phyloP scores from a whole-genome alignment of 2,329 filamentous ascomycete genomes.

The Stemphylium beticola region DNA sequence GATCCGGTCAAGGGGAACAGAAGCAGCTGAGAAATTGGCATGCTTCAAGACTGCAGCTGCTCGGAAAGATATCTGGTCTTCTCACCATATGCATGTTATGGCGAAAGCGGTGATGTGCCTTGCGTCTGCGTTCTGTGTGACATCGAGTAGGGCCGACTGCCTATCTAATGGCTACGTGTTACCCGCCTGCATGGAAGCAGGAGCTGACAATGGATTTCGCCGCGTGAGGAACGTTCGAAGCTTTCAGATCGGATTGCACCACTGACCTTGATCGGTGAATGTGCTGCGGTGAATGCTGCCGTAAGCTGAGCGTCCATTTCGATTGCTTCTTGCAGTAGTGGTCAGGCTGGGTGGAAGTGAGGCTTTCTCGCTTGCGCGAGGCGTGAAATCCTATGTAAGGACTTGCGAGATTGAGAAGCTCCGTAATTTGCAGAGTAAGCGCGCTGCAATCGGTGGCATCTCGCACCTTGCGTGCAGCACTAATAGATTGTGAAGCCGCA shows the following conservation, averaged over 20 bases:
- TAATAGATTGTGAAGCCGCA: slow-evolving; percentile 12
- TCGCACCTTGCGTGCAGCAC: neutral
- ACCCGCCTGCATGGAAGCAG: slow-evolving; percentile 13
- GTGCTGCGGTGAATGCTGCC: neutral
- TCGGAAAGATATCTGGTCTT: neutral
- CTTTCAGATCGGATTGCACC: slow-evolving; percentile 26
- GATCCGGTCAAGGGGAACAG: neutral
- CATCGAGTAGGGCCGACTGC: slow-evolving; percentile 15
- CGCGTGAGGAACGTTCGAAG: slow-evolving; percentile 1
- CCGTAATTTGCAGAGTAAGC: slow-evolving; percentile 19
- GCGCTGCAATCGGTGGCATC: slow-evolving; percentile 11
- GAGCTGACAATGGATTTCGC: slow-evolving; percentile 8
- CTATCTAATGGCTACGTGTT: slow-evolving; percentile 4
- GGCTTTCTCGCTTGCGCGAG: slow-evolving; percentile 4
- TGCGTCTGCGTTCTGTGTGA: slow-evolving; percentile 15
- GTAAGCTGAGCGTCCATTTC: slow-evolving; percentile 13
- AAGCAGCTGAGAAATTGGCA: neutral
- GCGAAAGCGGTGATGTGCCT: slow-evolving; percentile 13
- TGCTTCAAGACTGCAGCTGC: neutral
- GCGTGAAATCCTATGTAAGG: slow-evolving; percentile 4
- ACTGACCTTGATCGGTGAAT: slow-evolving; percentile 26
- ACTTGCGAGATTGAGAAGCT: slow-evolving; percentile 4
- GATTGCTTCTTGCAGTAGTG: slow-evolving; percentile 1
- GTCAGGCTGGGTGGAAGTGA: neutral
- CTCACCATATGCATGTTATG: slow-evolving; percentile 2